A percentile compares a stretch with the other conserved stretches of the same genome.
Conservation (phyloP, 2,329 filamentous ascomycete species). For the Coniochaeta prunicola region DNA sequence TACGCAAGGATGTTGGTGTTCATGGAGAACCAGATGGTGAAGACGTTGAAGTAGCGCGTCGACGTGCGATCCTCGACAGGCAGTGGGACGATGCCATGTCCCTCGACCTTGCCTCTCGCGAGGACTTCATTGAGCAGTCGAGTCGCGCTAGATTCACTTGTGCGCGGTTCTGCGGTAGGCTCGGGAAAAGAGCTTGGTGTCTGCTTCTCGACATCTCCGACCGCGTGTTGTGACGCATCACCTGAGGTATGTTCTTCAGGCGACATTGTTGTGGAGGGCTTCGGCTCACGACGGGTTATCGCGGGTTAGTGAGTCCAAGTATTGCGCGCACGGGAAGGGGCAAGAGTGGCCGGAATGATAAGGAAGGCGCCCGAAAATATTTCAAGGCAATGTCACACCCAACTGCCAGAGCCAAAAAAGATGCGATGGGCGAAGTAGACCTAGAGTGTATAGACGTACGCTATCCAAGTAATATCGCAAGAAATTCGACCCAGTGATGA, state of each 20-base stretch:
- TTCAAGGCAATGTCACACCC: neutral
- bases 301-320: too few species aligned
- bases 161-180: neutral
- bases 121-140: slow-evolving; percentile 1
- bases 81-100: slow-evolving; percentile 35
- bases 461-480: neutral
- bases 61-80: slow-evolving; percentile 31
- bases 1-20: slow-evolving; percentile 40
- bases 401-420: neutral
- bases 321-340: too few species aligned
- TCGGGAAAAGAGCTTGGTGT: neutral
- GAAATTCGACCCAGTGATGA: neutral
- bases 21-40: slow-evolving; percentile 41
- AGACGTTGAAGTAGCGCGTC: slow-evolving; percentile 34
- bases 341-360: neutral
- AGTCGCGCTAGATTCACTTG: neutral
- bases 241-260: neutral
- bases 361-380: neutral
- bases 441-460: neutral
- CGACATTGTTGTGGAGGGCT: neutral
- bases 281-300: neutral
- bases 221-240: neutral
- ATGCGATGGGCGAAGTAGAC: too few species aligned
- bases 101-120: slow-evolving; percentile 28
- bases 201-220: neutral